phyloP scores from a whole-genome alignment of 306 rosid species.

The Sechiopsis laciniata region DNA sequence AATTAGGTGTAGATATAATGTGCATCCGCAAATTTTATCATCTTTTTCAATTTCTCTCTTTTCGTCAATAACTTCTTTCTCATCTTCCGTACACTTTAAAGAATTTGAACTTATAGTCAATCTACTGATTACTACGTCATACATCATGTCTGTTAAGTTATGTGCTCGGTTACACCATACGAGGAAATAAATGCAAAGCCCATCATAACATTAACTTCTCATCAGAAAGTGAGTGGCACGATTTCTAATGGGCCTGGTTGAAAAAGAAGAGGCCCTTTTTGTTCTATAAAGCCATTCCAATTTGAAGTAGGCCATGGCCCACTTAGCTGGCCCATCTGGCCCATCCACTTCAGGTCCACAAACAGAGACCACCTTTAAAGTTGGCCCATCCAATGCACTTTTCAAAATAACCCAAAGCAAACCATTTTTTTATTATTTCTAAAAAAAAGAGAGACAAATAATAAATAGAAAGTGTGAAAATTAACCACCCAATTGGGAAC shows the following conservation, averaged over 20 bases:
- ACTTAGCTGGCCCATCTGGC: not conserved
- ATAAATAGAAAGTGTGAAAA: not conserved
- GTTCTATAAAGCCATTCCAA: not conserved
- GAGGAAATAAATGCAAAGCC: not conserved
- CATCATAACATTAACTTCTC: not conserved
- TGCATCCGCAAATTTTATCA: too few species aligned
- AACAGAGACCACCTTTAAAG: not conserved
- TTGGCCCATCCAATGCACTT: not conserved
- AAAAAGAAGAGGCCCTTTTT: constrained; percentile 6
- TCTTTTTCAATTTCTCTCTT: too few species aligned
- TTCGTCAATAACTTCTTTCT: too few species aligned
- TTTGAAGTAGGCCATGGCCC: not conserved
- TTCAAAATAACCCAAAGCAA: not conserved
- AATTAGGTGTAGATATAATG: too few species aligned
- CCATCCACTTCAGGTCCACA: constrained; percentile 6
- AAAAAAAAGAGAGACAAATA: too few species aligned
- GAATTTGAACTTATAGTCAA: too few species aligned
- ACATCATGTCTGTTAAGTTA: too few species aligned
- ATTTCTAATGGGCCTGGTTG: not conserved
- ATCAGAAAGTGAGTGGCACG: not conserved
- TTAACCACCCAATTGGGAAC: not conserved
- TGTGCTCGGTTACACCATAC: too few species aligned
- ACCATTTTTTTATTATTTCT: too few species aligned
- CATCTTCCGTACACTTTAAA: too few species aligned
- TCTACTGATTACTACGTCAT: too few species aligned